Evolutionary conservation across 768 basidiomycete genomes (phyloP).

Genomic region (Phanerochaete carnosa): DNA sequence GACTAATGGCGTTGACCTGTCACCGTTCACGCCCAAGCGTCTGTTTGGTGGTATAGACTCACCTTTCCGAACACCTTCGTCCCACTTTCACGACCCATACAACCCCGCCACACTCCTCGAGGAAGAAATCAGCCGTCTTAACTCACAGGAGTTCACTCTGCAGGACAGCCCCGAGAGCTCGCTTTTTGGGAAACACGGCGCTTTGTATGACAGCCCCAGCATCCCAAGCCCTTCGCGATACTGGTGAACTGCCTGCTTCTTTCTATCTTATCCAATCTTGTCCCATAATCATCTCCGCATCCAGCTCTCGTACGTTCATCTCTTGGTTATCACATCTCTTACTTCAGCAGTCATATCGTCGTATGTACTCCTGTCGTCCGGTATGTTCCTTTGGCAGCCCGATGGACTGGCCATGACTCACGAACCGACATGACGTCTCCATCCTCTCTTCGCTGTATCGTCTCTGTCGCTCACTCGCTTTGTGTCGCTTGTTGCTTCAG

Average conservation of each 20-base stretch:
- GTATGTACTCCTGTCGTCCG: background rate
- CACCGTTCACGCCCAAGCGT: conserved; percentile 39
- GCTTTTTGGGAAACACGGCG: conserved; percentile 49
- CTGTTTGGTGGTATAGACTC: conserved; percentile 37
- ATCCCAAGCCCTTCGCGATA: conserved; percentile 52
- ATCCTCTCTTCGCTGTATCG: background rate
- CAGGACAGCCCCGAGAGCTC: conserved; percentile 61
- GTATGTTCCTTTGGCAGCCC: background rate
- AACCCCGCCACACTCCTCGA: conserved; percentile 66
- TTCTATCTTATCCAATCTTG: background rate
- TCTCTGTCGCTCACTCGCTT: conserved; percentile 9
- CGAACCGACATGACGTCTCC: background rate
- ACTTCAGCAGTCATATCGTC: background rate
- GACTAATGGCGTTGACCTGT: conserved; percentile 8
- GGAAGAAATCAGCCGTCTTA: conserved; percentile 60
- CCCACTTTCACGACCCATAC: conserved; percentile 62
- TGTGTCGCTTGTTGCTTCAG: conserved; percentile 15
- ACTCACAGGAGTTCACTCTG: conserved; percentile 24
- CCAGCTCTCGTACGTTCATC: background rate
- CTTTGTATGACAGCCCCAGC: conserved; percentile 75
- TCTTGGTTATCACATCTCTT: background rate
- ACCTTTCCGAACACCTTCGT: conserved; percentile 40
- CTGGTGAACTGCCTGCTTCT: conserved; percentile 16
- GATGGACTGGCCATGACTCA: background rate
- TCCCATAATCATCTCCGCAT: background rate